Evolutionary conservation across 176 grass and related monocot genomes (phyloP).

Genomic region (Carex myosuroides): DNA sequence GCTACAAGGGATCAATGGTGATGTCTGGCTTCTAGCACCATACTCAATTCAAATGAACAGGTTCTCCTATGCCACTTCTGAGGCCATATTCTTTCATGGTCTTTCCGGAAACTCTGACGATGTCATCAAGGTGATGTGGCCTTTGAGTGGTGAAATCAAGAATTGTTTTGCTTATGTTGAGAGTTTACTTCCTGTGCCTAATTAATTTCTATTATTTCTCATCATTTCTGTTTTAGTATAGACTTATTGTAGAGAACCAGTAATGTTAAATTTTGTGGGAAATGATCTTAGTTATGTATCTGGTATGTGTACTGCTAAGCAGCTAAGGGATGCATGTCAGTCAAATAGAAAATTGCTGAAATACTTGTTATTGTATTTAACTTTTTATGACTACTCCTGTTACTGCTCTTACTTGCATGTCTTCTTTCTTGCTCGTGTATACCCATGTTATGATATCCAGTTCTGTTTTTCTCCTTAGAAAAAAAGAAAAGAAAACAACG

Average conservation of each 20-base stretch:
- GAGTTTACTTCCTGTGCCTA: slow-evolving; percentile 2
- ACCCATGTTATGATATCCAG: not conserved
- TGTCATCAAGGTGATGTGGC: not conserved
- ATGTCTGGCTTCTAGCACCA: not conserved
- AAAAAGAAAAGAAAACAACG: not conserved
- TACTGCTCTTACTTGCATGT: not conserved
- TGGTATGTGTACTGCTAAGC: not conserved
- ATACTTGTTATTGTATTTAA: not conserved
- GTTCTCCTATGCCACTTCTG: not conserved
- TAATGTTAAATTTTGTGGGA: not conserved
- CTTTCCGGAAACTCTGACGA: not conserved
- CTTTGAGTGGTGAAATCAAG: not conserved
- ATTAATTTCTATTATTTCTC: too few species aligned
- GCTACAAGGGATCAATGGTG: not conserved
- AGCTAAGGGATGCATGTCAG: not conserved
- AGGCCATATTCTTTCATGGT: not conserved
- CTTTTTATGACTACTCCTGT: not conserved
- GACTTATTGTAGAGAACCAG: too few species aligned
- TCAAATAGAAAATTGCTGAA: not conserved
- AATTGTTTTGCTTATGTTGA: slow-evolving; percentile 10
- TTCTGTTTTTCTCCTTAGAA: not conserved
- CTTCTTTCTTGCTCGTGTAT: not conserved
- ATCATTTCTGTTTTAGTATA: too few species aligned
- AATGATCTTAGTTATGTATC: not conserved
- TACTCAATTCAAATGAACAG: not conserved